These are phyloP conservation scores for Arthrinium phaeospermum DNA, from an alignment of 2,329 filamentous ascomycete genomes.

Conservation along the genomic window DNA sequence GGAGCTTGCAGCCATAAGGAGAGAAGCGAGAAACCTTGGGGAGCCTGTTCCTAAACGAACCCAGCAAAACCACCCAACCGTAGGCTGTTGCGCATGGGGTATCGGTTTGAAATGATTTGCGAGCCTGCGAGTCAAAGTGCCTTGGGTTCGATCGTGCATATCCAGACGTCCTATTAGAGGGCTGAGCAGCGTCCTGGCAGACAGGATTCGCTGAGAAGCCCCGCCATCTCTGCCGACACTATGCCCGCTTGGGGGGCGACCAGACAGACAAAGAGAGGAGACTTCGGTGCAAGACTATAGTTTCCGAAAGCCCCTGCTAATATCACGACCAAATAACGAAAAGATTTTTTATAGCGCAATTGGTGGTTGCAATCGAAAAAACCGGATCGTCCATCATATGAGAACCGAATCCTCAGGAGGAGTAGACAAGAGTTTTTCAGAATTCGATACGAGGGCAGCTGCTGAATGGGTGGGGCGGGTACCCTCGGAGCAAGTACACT, in stretches of 20 bases:
- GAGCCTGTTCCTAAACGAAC: neutral
- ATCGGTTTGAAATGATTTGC: slow-evolving; percentile 13
- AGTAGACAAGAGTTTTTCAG: neutral
- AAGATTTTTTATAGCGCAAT: slow-evolving; percentile 9
- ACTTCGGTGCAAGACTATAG: slow-evolving; percentile 10
- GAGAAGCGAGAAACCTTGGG: slow-evolving; percentile 10
- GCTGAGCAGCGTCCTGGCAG: slow-evolving; percentile 35
- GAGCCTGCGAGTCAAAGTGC: slow-evolving; percentile 27
- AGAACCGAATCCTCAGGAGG: neutral
- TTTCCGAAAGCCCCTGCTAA: slow-evolving; percentile 10
- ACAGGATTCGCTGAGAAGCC: slow-evolving; percentile 43
- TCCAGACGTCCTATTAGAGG: slow-evolving; percentile 47
- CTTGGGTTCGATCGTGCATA: slow-evolving; percentile 47
- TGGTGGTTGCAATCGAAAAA: slow-evolving; percentile 9
- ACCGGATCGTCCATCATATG: slow-evolving; percentile 2
- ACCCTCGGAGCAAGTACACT: neutral
- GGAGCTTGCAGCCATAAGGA: neutral
- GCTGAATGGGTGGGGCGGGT: neutral
- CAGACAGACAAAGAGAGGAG: neutral
- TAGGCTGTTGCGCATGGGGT: neutral
- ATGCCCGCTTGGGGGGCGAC: slow-evolving; percentile 35
- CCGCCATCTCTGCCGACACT: slow-evolving; percentile 31
- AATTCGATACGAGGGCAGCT: neutral
- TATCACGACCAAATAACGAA: slow-evolving; percentile 4
- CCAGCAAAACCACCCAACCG: neutral